Conservation (phyloP, 345 rosid species). For the Rhodamnia rubescens region DNA sequence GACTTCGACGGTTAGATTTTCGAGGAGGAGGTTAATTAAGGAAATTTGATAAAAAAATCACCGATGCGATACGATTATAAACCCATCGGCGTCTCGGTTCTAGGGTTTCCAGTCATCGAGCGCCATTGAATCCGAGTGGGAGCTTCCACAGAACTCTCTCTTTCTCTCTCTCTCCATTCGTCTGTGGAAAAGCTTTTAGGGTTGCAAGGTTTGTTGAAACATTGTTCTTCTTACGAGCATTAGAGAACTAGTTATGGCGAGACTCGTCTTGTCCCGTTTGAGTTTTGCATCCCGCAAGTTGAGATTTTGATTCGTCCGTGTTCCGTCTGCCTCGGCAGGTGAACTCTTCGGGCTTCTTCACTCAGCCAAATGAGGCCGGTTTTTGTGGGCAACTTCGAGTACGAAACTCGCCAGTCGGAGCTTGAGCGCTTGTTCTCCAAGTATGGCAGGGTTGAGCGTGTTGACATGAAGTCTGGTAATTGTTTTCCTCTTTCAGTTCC, state of each 20-base stretch:
- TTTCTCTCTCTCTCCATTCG: background rate
- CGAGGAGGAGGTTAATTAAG: background rate
- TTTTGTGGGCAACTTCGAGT: slow-evolving; percentile 74
- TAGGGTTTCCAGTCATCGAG: background rate
- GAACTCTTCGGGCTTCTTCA: background rate
- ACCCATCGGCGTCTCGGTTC: background rate
- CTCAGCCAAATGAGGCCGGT: slow-evolving; percentile 39
- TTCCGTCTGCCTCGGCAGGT: background rate
- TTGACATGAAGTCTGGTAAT: slow-evolving; percentile 90
- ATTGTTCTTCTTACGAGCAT: background rate
- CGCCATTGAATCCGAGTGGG: background rate
- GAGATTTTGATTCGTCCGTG: background rate
- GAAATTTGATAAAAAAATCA: background rate
- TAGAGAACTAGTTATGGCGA: background rate
- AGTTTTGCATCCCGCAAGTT: background rate
- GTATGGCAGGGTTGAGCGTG: slow-evolving; percentile 71
- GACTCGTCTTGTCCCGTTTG: background rate
- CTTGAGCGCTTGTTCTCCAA: slow-evolving; percentile 64
- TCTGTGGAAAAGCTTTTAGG: background rate
- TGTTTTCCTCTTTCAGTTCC: background rate
- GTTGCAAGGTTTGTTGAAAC: background rate
- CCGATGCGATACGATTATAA: background rate
- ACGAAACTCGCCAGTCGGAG: slow-evolving; percentile 74
- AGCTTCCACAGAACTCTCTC: background rate
- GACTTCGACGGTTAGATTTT: background rate